phyloP scores from a whole-genome alignment of 805 yeast species.

The Myxozyma lipomycoides region DNA sequence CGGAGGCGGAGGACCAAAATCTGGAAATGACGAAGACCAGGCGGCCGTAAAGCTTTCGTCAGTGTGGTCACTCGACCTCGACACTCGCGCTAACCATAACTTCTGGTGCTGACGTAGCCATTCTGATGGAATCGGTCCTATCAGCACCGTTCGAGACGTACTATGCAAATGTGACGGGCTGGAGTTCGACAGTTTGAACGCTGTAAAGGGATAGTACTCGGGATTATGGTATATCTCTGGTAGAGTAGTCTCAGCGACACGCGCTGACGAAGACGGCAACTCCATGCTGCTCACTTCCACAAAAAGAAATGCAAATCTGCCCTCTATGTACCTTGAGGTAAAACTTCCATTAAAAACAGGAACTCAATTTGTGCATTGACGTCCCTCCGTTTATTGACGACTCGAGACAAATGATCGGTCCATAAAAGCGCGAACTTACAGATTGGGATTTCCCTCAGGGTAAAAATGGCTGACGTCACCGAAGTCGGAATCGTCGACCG shows the following conservation, averaged over 20 bases:
- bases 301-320: too few relatives aligned
- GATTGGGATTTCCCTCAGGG: too few relatives aligned
- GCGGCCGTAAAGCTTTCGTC: constrained; percentile 23
- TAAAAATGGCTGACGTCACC: too few relatives aligned
- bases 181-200: constrained; percentile 55
- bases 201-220: constrained; percentile 49
- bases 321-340: too few relatives aligned
- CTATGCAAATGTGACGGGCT: constrained; percentile 47
- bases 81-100: constrained; percentile 23
- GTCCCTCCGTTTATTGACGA: too few relatives aligned
- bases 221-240: neutral
- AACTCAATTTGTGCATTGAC: too few relatives aligned
- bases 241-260: neutral
- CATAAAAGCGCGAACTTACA: too few relatives aligned
- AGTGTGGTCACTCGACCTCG: constrained; percentile 15
- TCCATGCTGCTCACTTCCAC: too few relatives aligned
- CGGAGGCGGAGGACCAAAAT: constrained; percentile 14
- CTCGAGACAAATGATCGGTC: too few relatives aligned
- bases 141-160: constrained; percentile 46
- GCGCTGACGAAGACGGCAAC: too few relatives aligned
- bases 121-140: constrained; percentile 57
- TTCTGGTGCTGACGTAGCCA: constrained; percentile 47
- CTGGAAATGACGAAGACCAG: constrained; percentile 26
- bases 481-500: too few relatives aligned
- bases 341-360: too few relatives aligned